These are phyloP conservation scores for Fusarium sp. DNA, from an alignment of 2,329 filamentous ascomycete species.

Conservation along the genomic window DNA sequence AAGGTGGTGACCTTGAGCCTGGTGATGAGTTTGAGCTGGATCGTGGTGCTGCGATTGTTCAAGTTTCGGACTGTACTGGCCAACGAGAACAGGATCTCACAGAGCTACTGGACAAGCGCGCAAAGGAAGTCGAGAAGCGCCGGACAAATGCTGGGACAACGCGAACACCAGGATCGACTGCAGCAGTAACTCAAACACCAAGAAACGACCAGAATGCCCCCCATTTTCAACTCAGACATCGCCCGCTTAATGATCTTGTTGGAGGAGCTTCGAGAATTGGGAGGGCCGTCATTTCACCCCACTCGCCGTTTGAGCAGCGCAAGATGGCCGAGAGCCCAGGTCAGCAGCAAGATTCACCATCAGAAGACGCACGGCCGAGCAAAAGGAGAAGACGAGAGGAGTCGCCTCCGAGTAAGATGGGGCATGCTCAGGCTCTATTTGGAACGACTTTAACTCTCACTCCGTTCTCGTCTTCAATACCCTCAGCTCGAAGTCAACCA, in stretches of 20 bases:
- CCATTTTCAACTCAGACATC: conserved; percentile 54
- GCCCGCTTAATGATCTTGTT: conserved; percentile 55
- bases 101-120: conserved; percentile 76
- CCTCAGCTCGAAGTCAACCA: conserved; percentile 24
- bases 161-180: conserved; percentile 44
- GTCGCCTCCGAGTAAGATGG: conserved; percentile 49
- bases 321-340: conserved; percentile 31
- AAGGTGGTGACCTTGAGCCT: conserved; percentile 74
- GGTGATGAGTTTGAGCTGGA: conserved; percentile 87
- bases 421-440: conserved; percentile 50
- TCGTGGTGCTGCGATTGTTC: conserved; percentile 77
- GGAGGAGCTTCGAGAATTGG: conserved; percentile 46
- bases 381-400: conserved; percentile 45
- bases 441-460: conserved; percentile 49
- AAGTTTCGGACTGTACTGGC: conserved; percentile 81
- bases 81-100: conserved; percentile 81
- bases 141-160: conserved; percentile 57
- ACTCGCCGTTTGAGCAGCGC: conserved; percentile 50
- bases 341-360: conserved; percentile 24
- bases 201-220: conserved; percentile 37
- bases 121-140: conserved; percentile 64
- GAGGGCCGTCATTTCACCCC: conserved; percentile 46
- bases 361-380: conserved; percentile 34
- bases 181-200: conserved; percentile 30
- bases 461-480: conserved; percentile 27